phyloP scores from a whole-genome alignment of 2,329 filamentous ascomycete species.

The Aspergillus costaricaensis region DNA sequence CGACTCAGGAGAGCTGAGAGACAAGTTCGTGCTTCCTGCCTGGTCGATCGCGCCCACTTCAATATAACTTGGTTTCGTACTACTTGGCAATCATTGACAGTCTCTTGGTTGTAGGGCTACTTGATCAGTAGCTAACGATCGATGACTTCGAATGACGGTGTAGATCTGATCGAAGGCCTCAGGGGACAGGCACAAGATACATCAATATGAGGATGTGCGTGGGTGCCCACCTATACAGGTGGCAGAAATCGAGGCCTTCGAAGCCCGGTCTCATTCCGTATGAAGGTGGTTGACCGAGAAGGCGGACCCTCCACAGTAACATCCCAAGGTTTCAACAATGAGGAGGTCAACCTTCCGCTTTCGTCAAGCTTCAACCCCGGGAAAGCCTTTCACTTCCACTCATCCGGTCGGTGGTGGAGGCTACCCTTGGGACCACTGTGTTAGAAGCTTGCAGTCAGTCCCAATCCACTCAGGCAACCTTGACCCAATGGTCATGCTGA shows the following conservation, averaged over 20 bases:
- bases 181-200: neutral
- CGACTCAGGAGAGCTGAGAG: neutral
- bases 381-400: neutral
- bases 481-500: neutral
- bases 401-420: neutral
- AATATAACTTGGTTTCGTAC: slow-evolving; percentile 3
- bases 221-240: neutral
- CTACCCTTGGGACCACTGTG: neutral
- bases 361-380: neutral
- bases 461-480: neutral
- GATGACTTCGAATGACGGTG: neutral
- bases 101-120: neutral
- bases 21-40: neutral
- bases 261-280: neutral
- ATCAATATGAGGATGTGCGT: neutral
- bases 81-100: slow-evolving; percentile 4
- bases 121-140: neutral
- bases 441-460: neutral
- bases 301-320: neutral
- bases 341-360: slow-evolving; percentile 1
- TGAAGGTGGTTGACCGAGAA: neutral
- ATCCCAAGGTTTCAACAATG: neutral
- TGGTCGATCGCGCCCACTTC: slow-evolving; percentile 5
- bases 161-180: neutral
- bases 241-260: neutral